Evolutionary conservation across 1,284 basidiomycete genomes (phyloP).

Genomic region (Hortiboletus rubellus): DNA sequence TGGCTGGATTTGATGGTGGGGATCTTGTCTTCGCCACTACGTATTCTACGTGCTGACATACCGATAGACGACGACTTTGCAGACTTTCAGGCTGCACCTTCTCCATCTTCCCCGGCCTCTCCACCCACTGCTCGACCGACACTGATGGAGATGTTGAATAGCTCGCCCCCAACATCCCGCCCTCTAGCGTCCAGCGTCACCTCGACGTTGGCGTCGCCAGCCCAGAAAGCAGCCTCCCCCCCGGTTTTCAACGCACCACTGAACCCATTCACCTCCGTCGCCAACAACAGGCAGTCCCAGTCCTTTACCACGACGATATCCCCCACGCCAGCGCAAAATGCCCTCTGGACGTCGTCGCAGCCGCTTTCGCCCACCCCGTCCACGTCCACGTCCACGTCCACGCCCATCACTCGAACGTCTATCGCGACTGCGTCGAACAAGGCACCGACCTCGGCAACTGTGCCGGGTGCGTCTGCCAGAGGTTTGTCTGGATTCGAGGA

Average conservation of each 20-base stretch:
- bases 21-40: background rate
- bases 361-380: conserved; percentile 26
- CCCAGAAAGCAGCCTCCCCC: conserved; percentile 17
- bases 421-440: conserved; percentile 13
- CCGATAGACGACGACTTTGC: conserved; percentile 81
- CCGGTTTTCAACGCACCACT: conserved; percentile 7
- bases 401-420: conserved; percentile 10
- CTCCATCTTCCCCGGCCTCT: conserved; percentile 38
- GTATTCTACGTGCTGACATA: conserved; percentile 13
- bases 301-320: conserved; percentile 17
- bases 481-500: conserved; percentile 76
- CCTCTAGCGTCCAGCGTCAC: conserved; percentile 19
- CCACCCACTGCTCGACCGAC: conserved; percentile 43
- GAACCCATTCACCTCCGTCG: conserved; percentile 19
- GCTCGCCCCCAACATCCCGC: conserved; percentile 30
- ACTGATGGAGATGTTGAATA: conserved; percentile 54
- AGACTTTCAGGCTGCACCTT: conserved; percentile 85
- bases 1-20: conserved; percentile 27
- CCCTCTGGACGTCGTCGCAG: conserved; percentile 25
- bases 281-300: conserved; percentile 21
- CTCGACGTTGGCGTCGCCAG: conserved; percentile 13
- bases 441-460: conserved; percentile 24
- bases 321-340: conserved; percentile 24
- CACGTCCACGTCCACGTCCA: conserved; percentile 6
- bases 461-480: conserved; percentile 29